Conservation (phyloP, 148 eudicot genomes). For the Nepenthes mirabilis region DNA sequence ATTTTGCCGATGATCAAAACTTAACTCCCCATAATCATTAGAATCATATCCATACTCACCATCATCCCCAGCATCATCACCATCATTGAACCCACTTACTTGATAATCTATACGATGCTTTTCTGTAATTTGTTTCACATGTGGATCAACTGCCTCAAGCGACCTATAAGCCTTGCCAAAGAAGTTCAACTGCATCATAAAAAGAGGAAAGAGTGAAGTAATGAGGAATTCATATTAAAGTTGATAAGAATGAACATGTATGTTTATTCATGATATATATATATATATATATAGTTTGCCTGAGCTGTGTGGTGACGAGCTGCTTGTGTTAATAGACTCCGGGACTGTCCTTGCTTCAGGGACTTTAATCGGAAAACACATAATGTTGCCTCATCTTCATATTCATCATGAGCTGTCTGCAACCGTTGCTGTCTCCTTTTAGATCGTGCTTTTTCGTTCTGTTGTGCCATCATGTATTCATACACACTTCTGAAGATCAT, state of each 20-base stretch:
- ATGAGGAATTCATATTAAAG: neutral
- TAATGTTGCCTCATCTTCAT: slow-evolving; percentile 82
- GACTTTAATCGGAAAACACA: slow-evolving; percentile 88
- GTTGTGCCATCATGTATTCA: slow-evolving; percentile 62
- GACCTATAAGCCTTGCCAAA: slow-evolving; percentile 80
- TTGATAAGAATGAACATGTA: neutral
- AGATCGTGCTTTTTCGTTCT: slow-evolving; percentile 62
- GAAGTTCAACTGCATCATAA: slow-evolving; percentile 58
- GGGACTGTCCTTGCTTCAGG: slow-evolving; percentile 88
- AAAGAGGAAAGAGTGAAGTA: slow-evolving; percentile 1
- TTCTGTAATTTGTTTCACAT: slow-evolving; percentile 49
- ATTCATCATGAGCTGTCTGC: slow-evolving; percentile 67
- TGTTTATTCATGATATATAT: neutral
- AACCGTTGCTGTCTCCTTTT: slow-evolving; percentile 72
- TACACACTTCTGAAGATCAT: slow-evolving; percentile 50
- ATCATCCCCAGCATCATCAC: slow-evolving; percentile 43
- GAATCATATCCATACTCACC: slow-evolving; percentile 41
- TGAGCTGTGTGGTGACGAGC: slow-evolving; percentile 98
- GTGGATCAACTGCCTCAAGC: slow-evolving; percentile 72
- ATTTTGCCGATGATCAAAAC: slow-evolving; percentile 57
- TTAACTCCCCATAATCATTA: slow-evolving; percentile 51
- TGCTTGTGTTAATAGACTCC: slow-evolving; percentile 90
- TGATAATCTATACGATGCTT: slow-evolving; percentile 86
- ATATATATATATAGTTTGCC: slow-evolving; percentile 19
- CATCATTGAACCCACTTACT: slow-evolving; percentile 54